Conservation (phyloP, 768 basidiomycete genomes). For the Omphalotus guepiniiformis region DNA sequence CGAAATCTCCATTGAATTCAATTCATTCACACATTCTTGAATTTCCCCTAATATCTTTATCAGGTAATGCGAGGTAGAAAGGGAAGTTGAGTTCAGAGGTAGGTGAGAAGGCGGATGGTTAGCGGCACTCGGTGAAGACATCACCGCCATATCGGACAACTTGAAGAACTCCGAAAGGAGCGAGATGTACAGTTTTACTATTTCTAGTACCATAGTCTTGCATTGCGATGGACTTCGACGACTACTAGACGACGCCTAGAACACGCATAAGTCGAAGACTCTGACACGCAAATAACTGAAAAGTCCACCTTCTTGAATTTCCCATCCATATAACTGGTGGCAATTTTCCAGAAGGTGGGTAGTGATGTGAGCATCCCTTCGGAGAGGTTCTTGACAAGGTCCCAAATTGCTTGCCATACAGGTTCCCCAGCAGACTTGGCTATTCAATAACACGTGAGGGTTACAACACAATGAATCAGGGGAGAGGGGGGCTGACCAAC, state of each 20-base stretch:
- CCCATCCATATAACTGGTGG: slow-evolving; percentile 87
- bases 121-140: slow-evolving; percentile 41
- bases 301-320: slow-evolving; percentile 78
- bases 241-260: slow-evolving; percentile 35
- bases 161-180: slow-evolving; percentile 83
- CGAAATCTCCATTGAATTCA: slow-evolving; percentile 75
- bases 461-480: slow-evolving; percentile 24
- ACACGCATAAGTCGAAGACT: slow-evolving; percentile 28
- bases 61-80: slow-evolving; percentile 80
- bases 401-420: slow-evolving; percentile 75
- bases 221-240: slow-evolving; percentile 82
- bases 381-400: slow-evolving; percentile 82
- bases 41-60: slow-evolving; percentile 80
- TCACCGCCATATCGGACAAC: slow-evolving; percentile 73
- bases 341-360: slow-evolving; percentile 93
- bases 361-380: slow-evolving; percentile 81
- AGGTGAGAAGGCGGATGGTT: slow-evolving; percentile 47
- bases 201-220: slow-evolving; percentile 82
- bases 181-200: slow-evolving; percentile 81
- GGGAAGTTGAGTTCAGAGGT: slow-evolving; percentile 72
- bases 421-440: slow-evolving; percentile 70
- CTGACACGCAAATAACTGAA: neutral
- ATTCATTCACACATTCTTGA: slow-evolving; percentile 80
- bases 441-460: slow-evolving; percentile 23
- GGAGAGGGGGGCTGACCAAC: slow-evolving; percentile 41